Base-by-base conservation (phyloP, 768 basidiomycete genomes). In the Leucosporidium yakuticum region DNA sequence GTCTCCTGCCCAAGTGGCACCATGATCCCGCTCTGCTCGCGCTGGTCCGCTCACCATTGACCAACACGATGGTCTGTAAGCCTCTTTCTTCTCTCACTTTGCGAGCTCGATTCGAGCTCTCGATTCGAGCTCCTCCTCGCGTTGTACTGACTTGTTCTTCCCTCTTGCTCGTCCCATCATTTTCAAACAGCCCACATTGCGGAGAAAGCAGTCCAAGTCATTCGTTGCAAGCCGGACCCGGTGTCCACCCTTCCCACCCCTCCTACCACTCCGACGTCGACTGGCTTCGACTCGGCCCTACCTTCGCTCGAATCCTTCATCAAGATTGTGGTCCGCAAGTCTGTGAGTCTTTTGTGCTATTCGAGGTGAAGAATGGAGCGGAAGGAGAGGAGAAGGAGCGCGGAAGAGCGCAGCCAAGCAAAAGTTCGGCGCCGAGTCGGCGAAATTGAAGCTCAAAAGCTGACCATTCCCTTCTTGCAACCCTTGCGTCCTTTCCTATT, bases 231-330 rank as follows among this genome's bases (percentile, higher is more conserved):
- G 39, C 39, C 39, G 39, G 39, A 44, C 39, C 39, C 39, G 39
- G 39, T 44, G 39, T 44, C 39, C 39, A 44, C 39, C 14, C 39
- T 44, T 44, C 39, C 39, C 14, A 85, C 87, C 1, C 88, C 88
- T 25, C 87, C 88, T 2, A 81, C 82, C 25, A 86, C 86, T 20
- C 82, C 87, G 70, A 79, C 81, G 78, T 83, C 83, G 76, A 73
- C 77, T 74, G 80, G 77, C 63, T 77, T 73, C 71, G 47, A 48
- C 39, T 79, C 77, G 70, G 80, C 25, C 12, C 77, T 87, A 47
- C 86, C 90, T 44, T 83, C 86, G 49, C 81, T 97, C 56, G 85
- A 89, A 73, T 83, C 86, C 65, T 97, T 95, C 78, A 92, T 98
- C 77, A 79, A 84, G 63, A 84, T 85, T 75, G 82, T 97, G 61